These are phyloP conservation scores for Trichoderma oligosporum DNA, from an alignment of 2,329 filamentous ascomycete genomes.

Conservation along the genomic window DNA sequence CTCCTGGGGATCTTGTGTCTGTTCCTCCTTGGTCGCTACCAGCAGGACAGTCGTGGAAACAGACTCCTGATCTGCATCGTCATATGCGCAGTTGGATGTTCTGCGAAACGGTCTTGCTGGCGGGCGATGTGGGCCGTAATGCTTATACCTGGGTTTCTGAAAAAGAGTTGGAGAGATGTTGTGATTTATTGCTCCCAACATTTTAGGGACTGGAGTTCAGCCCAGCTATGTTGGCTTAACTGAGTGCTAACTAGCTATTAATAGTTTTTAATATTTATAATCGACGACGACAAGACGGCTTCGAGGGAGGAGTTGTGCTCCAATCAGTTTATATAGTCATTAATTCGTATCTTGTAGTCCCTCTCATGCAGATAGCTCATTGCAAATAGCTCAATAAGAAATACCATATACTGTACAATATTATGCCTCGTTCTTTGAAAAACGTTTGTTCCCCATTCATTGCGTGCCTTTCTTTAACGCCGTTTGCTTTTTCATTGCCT, in stretches of 20 bases:
- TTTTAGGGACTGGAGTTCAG: not conserved
- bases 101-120: slow-evolving; percentile 27
- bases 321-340: not conserved
- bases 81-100: slow-evolving; percentile 32
- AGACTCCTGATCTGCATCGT: slow-evolving; percentile 31
- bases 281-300: not conserved
- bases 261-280: not conserved
- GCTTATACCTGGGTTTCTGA: slow-evolving; percentile 48
- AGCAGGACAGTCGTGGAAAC: slow-evolving; percentile 16
- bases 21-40: slow-evolving; percentile 16
- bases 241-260: slow-evolving; percentile 12
- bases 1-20: slow-evolving; percentile 1
- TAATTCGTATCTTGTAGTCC: not conserved
- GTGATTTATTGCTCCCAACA: not conserved
- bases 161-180: slow-evolving; percentile 27
- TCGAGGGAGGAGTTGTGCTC: not conserved
- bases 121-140: slow-evolving; percentile 39
- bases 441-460: not conserved
- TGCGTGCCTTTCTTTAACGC: not conserved
- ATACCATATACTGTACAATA: not conserved
- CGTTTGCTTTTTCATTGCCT: not conserved
- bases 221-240: not conserved
- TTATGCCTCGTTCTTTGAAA: not conserved
- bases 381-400: slow-evolving; percentile 19
- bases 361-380: slow-evolving; percentile 22